Conservation (phyloP, 306 rosid genomes). For the Casuarina equisetifolia region DNA sequence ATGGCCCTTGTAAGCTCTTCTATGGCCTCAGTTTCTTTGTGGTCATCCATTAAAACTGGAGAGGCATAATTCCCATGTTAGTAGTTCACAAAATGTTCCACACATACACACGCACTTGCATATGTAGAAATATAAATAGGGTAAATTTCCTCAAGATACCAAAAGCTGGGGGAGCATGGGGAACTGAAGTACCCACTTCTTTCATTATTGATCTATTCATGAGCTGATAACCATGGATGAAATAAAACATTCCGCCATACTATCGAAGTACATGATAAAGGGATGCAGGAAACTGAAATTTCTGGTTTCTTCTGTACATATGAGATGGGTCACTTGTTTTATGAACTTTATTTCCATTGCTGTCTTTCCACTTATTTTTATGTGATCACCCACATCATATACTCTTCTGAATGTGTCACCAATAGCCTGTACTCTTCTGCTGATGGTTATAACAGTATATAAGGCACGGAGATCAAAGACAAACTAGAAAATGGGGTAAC, state of each 20-base stretch:
- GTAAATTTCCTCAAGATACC: neutral
- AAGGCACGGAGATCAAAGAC: neutral
- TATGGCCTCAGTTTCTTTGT: conserved; percentile 81
- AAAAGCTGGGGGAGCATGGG: neutral
- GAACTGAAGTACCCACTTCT: neutral
- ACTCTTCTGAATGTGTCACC: neutral
- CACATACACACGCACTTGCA: neutral
- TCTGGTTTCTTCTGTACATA: neutral
- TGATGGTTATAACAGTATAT: neutral
- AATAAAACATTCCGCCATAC: neutral
- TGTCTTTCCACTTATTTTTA: neutral
- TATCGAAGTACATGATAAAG: neutral
- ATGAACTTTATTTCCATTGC: neutral
- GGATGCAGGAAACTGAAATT: neutral
- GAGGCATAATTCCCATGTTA: conserved; percentile 38
- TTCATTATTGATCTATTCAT: neutral
- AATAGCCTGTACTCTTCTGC: neutral
- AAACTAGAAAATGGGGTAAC: neutral
- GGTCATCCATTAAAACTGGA: conserved; percentile 94
- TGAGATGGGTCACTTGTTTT: neutral
- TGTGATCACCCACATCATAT: neutral
- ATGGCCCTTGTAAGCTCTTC: conserved; percentile 74
- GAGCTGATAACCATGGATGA: neutral
- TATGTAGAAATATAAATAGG: neutral
- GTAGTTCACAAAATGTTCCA: conserved; percentile 20